Evolutionary conservation across 2,329 filamentous ascomycete genomes (phyloP).

Genomic region (Aureobasidium musti): DNA sequence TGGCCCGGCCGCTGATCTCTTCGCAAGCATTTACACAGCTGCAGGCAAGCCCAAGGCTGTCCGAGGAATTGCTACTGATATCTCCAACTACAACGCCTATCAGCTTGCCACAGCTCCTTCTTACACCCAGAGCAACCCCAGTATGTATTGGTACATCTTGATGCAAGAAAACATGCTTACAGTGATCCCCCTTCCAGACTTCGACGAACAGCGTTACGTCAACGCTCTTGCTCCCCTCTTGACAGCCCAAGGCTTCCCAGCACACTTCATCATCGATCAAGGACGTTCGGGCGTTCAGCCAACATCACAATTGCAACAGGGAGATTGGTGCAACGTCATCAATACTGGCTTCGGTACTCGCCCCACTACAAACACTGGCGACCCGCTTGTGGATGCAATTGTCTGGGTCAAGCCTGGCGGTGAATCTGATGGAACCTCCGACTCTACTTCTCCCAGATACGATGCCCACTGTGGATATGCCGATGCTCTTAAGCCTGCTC

Average conservation of each 20-base stretch:
- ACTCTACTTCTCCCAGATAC: slow-evolving; percentile 18
- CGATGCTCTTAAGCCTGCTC: slow-evolving; percentile 47
- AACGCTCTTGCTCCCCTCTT: slow-evolving; percentile 56
- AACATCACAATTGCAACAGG: slow-evolving; percentile 58
- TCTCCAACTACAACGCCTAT: slow-evolving; percentile 62
- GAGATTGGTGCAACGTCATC: slow-evolving; percentile 68
- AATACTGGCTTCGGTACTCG: slow-evolving; percentile 64
- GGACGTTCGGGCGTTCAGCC: slow-evolving; percentile 62
- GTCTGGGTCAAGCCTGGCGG: slow-evolving; percentile 71
- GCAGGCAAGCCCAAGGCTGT: slow-evolving; percentile 52
- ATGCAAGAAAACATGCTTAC: neutral
- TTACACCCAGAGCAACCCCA: slow-evolving; percentile 50
- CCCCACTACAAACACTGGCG: slow-evolving; percentile 63
- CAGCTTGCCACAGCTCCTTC: slow-evolving; percentile 49
- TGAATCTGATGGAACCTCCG: slow-evolving; percentile 47
- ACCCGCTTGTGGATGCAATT: slow-evolving; percentile 63
- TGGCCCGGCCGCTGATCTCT: slow-evolving; percentile 51
- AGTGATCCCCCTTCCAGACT: slow-evolving; percentile 38
- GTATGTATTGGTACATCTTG: neutral
- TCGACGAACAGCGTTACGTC: slow-evolving; percentile 57
- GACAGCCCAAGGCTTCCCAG: slow-evolving; percentile 51
- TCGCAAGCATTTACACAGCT: slow-evolving; percentile 50
- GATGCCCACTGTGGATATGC: slow-evolving; percentile 56
- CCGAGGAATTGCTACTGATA: slow-evolving; percentile 59
- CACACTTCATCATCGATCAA: slow-evolving; percentile 59